Evolutionary conservation across 108 stramenopile genomes (phyloP), one percentile per base, ranked within the genome.

Genomic region (Schizochytrium sp.): DNA sequence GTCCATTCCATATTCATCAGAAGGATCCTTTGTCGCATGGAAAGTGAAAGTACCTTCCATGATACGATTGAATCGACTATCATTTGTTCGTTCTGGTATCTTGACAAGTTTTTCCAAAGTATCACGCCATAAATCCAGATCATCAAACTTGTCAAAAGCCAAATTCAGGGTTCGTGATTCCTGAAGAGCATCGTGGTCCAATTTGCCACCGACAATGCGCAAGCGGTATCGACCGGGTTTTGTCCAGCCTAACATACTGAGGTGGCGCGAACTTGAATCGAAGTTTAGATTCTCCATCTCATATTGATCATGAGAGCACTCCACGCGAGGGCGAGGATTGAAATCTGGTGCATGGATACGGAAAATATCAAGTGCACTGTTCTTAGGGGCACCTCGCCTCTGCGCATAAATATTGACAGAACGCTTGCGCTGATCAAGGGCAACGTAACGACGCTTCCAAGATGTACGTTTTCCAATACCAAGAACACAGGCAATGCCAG

Each of bases 401-500:
- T 83, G 76, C 47, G 76, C 47, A 42, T 0, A 83, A 28, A 55
- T 5, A 10, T 10, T 55, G n/a, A 83, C 53, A 10, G 76, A 55
- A 47, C 76, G 47, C 76, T 17, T 53, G 8, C 0, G 10, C 28
- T 47, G 76, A 53, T 83, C 53, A 8, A 83, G 76, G 50, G 38
- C 76, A 10, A 83, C 17, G 76, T 83, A 83, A 5, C 76, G 76
- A 10, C 76, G 76, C 76, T 83, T 83, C 76, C 76, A 83, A 5
- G 47, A n/a, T n/a, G 76, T 42, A 15, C 53, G 10, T 28, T 49
- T 55, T 49, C 19, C 50, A 28, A 83, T 83, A 28, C 53, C 76
- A 5, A 83, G 5, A 47, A 55, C 53, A 28, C 47, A 83, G 13
- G 28, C 76, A 56, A 83, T 55, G 76, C 10, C 45, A 47, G 47